Percentiles rank a stretch among this genome's conserved stretches.
Evolutionary conservation across 768 basidiomycete species (phyloP).

Genomic region (Collybia mongolica): DNA sequence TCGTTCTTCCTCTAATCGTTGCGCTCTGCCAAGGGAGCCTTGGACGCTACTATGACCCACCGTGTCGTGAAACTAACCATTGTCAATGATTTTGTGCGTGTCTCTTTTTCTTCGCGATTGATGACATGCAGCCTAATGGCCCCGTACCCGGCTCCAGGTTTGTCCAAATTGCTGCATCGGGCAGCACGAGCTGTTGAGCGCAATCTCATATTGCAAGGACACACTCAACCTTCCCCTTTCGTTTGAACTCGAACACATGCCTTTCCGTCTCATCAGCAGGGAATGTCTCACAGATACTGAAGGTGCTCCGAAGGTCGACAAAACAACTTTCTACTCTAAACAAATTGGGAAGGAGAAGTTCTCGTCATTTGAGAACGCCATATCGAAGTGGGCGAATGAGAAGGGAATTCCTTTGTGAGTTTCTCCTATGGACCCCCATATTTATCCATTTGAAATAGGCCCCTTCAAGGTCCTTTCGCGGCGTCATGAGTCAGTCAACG

Average conservation of each 20-base stretch:
- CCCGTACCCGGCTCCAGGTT: constrained; percentile 25
- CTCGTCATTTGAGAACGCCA: constrained; percentile 34
- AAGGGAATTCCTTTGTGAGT: constrained; percentile 60
- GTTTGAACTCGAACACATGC: constrained; percentile 52
- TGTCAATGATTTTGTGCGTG: constrained; percentile 46
- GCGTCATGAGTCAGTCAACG: constrained; percentile 64
- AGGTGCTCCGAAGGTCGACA: constrained; percentile 35
- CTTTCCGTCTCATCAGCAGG: constrained; percentile 45
- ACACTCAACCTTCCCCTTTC: constrained; percentile 43
- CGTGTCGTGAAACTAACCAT: constrained; percentile 46
- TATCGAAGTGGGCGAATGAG: constrained; percentile 53
- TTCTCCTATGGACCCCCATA: background rate
- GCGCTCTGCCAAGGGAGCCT: constrained; percentile 4
- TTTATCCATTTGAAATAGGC: constrained; percentile 3
- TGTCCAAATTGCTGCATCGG: constrained; percentile 54
- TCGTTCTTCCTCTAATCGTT: constrained; percentile 5
- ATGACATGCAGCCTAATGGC: constrained; percentile 3
- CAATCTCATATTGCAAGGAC: constrained; percentile 47
- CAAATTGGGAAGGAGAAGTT: constrained; percentile 55
- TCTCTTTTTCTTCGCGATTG: constrained; percentile 1
- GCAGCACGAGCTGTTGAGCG: constrained; percentile 50
- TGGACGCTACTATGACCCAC: constrained; percentile 30
- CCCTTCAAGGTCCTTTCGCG: constrained; percentile 49
- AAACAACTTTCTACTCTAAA: constrained; percentile 38
- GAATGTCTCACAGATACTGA: constrained; percentile 29